Base-by-base conservation (phyloP, 768 basidiomycete species). In the Leccinum ochraceum region DNA sequence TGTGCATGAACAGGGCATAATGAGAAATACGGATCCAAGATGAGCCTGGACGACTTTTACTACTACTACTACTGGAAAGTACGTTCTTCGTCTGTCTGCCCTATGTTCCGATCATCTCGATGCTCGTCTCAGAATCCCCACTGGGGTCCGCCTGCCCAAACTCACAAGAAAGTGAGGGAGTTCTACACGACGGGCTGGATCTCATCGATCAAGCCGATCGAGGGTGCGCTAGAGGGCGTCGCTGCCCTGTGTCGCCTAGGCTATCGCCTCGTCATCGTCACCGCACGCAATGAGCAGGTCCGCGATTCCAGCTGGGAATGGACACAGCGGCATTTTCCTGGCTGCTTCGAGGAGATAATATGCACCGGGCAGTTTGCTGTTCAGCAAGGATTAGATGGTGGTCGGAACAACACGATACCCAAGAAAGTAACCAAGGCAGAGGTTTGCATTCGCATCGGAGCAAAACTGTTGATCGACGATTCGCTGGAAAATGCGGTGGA, bases 1-100 rank as follows among this genome's bases (percentile, higher is more conserved):
- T 54, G 36, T 56, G 48, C 22, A 44, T 59, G 34, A 61, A 6
- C 59, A 90, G 88, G 88, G 88, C 88, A 90, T 64, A 90, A 90
- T 60, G 78, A 79, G 24, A 69, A 68, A 9, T 85, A 82, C 66
- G 83, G 82, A 14, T 84, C 86, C 4, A 44, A 60, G 26, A 86
- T 90, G 78, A 76, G 76, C 34, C 56, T 83, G 50, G 74, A 79
- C n/a, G 65, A 81, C 55, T 89, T 88, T 69, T 84, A 85, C 64
- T 90, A 90, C 68, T 89, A 88, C 65, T 88, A 87, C 70, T 89
- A 87, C 68, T 90, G 89, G 89, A 89, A 87, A 80, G 88, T 83
- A 54, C 54, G 71, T 46, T 30, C 28, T 22, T 42, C 28, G 9
- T 30, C 24, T 37, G 53, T 16, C 48, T 9, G 26, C 13, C 39